Evolutionary conservation across 768 basidiomycete genomes (phyloP).

Genomic region (Trametopsis cervina): DNA sequence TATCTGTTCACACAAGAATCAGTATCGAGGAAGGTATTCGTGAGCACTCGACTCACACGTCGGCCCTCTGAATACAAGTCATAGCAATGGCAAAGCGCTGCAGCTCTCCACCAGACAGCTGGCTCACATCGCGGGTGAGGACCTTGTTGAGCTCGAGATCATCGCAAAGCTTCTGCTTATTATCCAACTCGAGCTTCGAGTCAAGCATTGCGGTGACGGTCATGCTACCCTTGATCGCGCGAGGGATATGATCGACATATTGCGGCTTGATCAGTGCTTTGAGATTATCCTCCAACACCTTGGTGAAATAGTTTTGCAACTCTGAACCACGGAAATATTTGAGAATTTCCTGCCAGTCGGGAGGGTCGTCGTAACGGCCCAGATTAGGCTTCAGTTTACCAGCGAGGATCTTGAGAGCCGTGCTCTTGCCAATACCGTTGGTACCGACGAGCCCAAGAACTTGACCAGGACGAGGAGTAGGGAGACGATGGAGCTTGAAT

Average conservation of each 20-base stretch:
- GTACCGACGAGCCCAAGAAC: conserved; percentile 98
- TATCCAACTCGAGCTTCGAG: conserved; percentile 81
- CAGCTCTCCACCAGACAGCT: conserved; percentile 93
- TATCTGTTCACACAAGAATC: conserved; percentile 43
- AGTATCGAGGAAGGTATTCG: conserved; percentile 4
- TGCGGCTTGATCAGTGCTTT: conserved; percentile 99
- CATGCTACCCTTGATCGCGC: conserved; percentile 86
- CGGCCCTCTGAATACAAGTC: conserved; percentile 90
- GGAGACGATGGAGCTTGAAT: conserved; percentile 97
- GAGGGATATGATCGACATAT: conserved; percentile 98
- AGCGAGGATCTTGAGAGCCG: conserved; percentile 92
- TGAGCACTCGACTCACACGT: conserved; percentile 61
- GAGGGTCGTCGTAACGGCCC: conserved; percentile 95
- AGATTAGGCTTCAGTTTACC: conserved; percentile 98
- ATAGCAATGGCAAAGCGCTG: conserved; percentile 98
- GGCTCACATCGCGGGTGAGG: conserved; percentile 73
- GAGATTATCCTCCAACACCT: conserved; percentile 96
- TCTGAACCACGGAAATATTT: conserved; percentile 99
- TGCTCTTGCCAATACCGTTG: conserved; percentile 99
- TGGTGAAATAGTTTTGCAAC: conserved; percentile 99
- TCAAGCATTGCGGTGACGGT: conserved; percentile 90
- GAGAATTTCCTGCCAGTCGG: conserved; percentile 98
- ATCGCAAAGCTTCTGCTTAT: conserved; percentile 80
- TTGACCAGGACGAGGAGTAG: conserved; percentile 95
- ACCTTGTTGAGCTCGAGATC: conserved; percentile 86